Base-by-base conservation (phyloP, 345 rosid species). In the Raphanus raphanistrum region DNA sequence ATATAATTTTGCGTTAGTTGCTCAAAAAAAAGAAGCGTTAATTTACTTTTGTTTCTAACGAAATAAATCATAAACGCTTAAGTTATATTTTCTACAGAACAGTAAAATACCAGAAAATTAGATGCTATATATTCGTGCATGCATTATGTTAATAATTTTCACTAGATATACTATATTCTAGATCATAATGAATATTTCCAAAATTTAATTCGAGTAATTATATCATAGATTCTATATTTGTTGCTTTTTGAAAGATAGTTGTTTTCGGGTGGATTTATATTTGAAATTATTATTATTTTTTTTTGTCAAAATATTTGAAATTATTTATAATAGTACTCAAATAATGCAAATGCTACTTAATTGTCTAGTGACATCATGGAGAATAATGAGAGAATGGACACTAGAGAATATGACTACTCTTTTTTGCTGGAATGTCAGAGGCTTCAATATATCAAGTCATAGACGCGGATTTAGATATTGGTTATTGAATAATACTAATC, bases 371-470 rank as follows among this genome's bases (percentile, higher is more conserved):
- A 74, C 75, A 79, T 74, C 72, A 79, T 74, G 76, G 67, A 69
- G 76, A 74, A 79, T 79, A 79, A 79, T 74, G 82, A 79, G 76
- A 79, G 79, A 63, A 63, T 79, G 75, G 82, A 69, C 79, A 74
- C 79, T 70, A 69, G 82, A 70, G 79, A 79, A 74, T 74, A 79
- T 54, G 65, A 70, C 79, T 74, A 79, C 82, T 74, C 75, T 43
- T 43, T 43, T 43, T 43, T 41, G 50, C 15, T 43, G 50, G 50
- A 43, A 43, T 43, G 50, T 43, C 50, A 43, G 50, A 12, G 50
- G 50, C 50, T 43, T 43, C 5, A 43, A 43, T 12, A 43, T 10
- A 43, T 43, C n/a, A 43, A 43, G 50, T 43, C 50, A 43, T 12
- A n/a, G 50, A 43, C 13, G 50, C 50, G 50, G 50, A 43, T 43